phyloP scores from a whole-genome alignment of 2,329 filamentous ascomycete genomes.

The Colletotrichum sp. region DNA sequence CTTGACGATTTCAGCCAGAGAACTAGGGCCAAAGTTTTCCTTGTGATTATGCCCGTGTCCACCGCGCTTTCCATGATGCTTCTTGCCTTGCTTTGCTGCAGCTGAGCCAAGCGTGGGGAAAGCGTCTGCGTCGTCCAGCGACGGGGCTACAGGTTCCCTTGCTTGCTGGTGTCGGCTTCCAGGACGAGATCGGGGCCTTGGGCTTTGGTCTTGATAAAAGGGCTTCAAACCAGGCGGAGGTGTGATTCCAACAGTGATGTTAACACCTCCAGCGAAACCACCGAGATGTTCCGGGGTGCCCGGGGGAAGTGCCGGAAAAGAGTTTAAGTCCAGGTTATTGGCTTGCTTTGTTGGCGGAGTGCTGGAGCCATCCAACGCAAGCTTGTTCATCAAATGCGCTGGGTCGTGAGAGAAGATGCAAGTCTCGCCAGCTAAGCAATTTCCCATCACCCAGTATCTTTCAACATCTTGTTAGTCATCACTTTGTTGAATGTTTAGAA shows the following conservation, averaged over 20 bases:
- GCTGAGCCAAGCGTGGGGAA: slow-evolving; percentile 89
- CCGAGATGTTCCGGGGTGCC: slow-evolving; percentile 63
- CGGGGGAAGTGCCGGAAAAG: slow-evolving; percentile 79
- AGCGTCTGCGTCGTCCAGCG: slow-evolving; percentile 92
- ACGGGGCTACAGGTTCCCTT: slow-evolving; percentile 69
- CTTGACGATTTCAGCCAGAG: slow-evolving; percentile 91
- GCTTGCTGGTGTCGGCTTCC: slow-evolving; percentile 78
- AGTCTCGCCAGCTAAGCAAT: slow-evolving; percentile 89
- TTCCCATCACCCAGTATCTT: slow-evolving; percentile 95
- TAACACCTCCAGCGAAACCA: slow-evolving; percentile 57
- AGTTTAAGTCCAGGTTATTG: slow-evolving; percentile 79
- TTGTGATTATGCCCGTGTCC: slow-evolving; percentile 77
- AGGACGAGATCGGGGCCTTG: slow-evolving; percentile 80
- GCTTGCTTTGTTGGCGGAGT: slow-evolving; percentile 70
- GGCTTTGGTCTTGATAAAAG: slow-evolving; percentile 65
- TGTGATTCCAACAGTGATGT: slow-evolving; percentile 59
- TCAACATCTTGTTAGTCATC: not conserved
- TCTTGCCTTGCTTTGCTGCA: slow-evolving; percentile 78
- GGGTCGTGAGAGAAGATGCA: slow-evolving; percentile 99
- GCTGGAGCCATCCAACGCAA: slow-evolving; percentile 73
- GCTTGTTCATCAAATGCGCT: slow-evolving; percentile 80
- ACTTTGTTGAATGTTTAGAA: not conserved
- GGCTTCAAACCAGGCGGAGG: slow-evolving; percentile 75
- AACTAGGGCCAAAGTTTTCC: slow-evolving; percentile 73
- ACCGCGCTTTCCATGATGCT: slow-evolving; percentile 90